phyloP scores from a whole-genome alignment of 495 filamentous ascomycete species.

The Lentithecium fluviatile region DNA sequence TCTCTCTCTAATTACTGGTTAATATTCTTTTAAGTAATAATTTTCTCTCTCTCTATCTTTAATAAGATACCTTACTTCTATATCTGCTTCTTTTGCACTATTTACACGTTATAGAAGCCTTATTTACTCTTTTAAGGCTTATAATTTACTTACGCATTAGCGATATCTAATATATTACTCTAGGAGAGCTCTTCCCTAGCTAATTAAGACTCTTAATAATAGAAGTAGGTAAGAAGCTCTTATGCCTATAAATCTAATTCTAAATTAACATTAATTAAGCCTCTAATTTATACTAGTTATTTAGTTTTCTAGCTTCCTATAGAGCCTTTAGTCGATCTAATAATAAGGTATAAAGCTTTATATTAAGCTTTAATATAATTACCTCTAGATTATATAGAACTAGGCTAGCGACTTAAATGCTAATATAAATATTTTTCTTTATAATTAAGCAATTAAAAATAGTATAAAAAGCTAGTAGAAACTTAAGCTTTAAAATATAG shows the following conservation, averaged over 20 bases:
- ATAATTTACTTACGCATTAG: too few species aligned
- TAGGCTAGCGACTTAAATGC: constrained; percentile 20
- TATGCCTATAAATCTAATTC: constrained; percentile 7
- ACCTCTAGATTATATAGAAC: constrained; percentile 13
- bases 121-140: too few species aligned
- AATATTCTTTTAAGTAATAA: too few species aligned
- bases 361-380: constrained; percentile 20
- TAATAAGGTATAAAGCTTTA: constrained; percentile 10
- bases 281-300: constrained; percentile 8
- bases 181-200: too few species aligned
- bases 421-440: constrained; percentile 10
- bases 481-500: constrained; percentile 15
- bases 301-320: constrained; percentile 19
- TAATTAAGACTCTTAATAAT: neutral
- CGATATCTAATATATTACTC: too few species aligned
- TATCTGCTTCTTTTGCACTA: too few species aligned
- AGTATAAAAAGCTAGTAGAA: constrained; percentile 2
- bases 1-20: too few species aligned
- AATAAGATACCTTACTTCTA: too few species aligned
- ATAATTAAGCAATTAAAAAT: neutral
- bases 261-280: constrained; percentile 21
- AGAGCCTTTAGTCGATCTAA: constrained; percentile 1
- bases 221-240: constrained; percentile 13
- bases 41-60: too few species aligned
- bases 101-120: too few species aligned